Conservation (phyloP, 2,329 filamentous ascomycete genomes). For the Fusarium sp. region DNA sequence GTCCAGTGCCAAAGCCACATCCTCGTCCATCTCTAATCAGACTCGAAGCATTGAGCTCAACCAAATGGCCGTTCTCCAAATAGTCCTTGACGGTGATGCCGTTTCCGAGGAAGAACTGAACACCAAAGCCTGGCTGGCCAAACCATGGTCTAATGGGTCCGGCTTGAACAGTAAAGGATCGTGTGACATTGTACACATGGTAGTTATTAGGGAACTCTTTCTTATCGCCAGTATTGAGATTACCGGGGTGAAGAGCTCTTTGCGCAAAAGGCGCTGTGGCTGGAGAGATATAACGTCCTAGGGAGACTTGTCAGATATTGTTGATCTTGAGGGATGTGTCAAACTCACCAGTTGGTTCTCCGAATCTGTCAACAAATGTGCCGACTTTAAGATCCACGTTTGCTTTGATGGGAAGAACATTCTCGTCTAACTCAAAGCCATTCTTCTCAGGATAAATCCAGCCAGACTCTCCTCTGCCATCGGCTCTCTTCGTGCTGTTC, state of each 20-base stretch:
- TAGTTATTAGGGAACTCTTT: slow-evolving; percentile 34
- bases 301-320: not conserved
- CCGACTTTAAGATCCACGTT: slow-evolving; percentile 57
- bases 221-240: slow-evolving; percentile 9
- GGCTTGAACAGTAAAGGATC: slow-evolving; percentile 24
- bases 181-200: slow-evolving; percentile 23
- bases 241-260: slow-evolving; percentile 28
- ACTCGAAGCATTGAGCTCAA: not conserved
- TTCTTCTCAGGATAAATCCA: slow-evolving; percentile 28
- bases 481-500: not conserved
- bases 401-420: slow-evolving; percentile 55
- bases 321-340: accelerated
- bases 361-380: slow-evolving; percentile 62
- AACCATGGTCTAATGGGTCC: slow-evolving; percentile 37
- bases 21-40: slow-evolving; percentile 15
- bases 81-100: slow-evolving; percentile 24
- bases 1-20: slow-evolving; percentile 12
- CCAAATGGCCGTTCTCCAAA: not conserved
- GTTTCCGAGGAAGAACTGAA: slow-evolving; percentile 31
- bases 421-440: slow-evolving; percentile 56
- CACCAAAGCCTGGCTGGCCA: slow-evolving; percentile 26
- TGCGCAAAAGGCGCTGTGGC: slow-evolving; percentile 32
- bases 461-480: not conserved
- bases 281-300: slow-evolving; percentile 33
- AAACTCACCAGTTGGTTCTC: slow-evolving; percentile 39